Evolutionary conservation across 2,329 filamentous ascomycete species (phyloP).

Genomic region (Xylogone sp.): DNA sequence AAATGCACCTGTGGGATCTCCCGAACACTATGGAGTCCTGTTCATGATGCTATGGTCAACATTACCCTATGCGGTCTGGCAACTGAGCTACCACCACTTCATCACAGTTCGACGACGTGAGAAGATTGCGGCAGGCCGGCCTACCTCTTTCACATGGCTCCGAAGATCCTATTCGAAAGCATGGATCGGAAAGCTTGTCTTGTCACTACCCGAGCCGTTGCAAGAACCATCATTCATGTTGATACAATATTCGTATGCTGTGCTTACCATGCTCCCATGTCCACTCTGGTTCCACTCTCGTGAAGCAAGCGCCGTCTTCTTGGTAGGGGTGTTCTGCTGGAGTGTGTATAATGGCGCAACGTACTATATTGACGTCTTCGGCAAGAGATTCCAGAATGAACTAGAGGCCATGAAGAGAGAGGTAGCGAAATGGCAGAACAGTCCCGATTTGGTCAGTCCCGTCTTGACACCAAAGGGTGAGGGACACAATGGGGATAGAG

Average conservation of each 20-base stretch:
- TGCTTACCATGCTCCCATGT: slow-evolving; percentile 90
- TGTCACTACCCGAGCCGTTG: slow-evolving; percentile 67
- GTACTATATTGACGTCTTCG: slow-evolving; percentile 97
- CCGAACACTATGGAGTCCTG: slow-evolving; percentile 72
- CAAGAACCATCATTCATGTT: slow-evolving; percentile 94
- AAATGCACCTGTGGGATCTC: slow-evolving; percentile 61
- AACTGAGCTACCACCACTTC: slow-evolving; percentile 86
- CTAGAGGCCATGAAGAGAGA: slow-evolving; percentile 85
- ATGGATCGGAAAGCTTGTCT: slow-evolving; percentile 82
- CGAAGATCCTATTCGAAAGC: slow-evolving; percentile 85
- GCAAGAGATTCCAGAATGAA: slow-evolving; percentile 94
- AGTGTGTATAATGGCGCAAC: slow-evolving; percentile 96
- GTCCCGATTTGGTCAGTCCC: slow-evolving; percentile 44
- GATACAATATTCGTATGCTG: slow-evolving; percentile 89
- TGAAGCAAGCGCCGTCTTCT: slow-evolving; percentile 72
- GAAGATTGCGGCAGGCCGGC: slow-evolving; percentile 91
- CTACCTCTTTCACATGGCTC: slow-evolving; percentile 97
- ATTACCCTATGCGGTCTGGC: slow-evolving; percentile 89
- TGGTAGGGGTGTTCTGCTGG: slow-evolving; percentile 84
- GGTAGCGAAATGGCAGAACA: slow-evolving; percentile 80
- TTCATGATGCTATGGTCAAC: slow-evolving; percentile 96
- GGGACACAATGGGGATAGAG: slow-evolving; percentile 13
- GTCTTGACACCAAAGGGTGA: slow-evolving; percentile 32
- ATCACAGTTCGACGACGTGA: slow-evolving; percentile 94
- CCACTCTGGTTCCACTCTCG: slow-evolving; percentile 92